Evolutionary conservation across 2,329 filamentous ascomycete species (phyloP).

Genomic region (Claviceps sp.): DNA sequence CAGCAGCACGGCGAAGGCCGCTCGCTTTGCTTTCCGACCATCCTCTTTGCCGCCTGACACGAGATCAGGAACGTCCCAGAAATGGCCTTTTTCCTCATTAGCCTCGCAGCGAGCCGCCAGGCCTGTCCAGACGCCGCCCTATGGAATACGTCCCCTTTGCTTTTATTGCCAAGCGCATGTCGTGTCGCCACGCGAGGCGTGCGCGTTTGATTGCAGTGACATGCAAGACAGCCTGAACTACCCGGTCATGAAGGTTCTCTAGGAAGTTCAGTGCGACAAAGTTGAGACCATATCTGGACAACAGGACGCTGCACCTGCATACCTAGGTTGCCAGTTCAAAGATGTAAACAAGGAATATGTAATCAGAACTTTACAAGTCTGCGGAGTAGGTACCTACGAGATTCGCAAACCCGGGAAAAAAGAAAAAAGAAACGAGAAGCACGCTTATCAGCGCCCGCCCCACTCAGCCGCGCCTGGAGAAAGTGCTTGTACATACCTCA

Average conservation of each 20-base stretch:
- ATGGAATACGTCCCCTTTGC: neutral
- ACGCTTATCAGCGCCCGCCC: neutral
- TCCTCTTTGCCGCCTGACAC: neutral
- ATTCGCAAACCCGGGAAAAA: neutral
- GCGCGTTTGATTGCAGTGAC: neutral
- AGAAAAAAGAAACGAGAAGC: neutral
- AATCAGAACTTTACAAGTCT: neutral
- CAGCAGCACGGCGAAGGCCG: too few species aligned
- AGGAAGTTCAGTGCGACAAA: neutral
- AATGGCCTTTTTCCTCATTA: neutral
- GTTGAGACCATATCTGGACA: too few species aligned
- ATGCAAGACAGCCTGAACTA: neutral
- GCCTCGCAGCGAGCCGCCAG: neutral
- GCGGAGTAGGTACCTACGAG: too few species aligned
- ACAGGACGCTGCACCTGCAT: too few species aligned
- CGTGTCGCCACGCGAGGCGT: neutral
- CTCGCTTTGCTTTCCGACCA: neutral
- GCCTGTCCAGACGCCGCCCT: neutral
- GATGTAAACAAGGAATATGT: too few species aligned
- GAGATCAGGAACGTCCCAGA: neutral
- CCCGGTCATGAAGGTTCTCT: neutral
- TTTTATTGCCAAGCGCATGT: neutral
- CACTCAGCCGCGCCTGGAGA: neutral
- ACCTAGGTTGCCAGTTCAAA: too few species aligned
- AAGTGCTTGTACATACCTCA: neutral